Evolutionary conservation across 2,329 filamentous ascomycete species (phyloP).

Genomic region (Canariomyces notabilis): DNA sequence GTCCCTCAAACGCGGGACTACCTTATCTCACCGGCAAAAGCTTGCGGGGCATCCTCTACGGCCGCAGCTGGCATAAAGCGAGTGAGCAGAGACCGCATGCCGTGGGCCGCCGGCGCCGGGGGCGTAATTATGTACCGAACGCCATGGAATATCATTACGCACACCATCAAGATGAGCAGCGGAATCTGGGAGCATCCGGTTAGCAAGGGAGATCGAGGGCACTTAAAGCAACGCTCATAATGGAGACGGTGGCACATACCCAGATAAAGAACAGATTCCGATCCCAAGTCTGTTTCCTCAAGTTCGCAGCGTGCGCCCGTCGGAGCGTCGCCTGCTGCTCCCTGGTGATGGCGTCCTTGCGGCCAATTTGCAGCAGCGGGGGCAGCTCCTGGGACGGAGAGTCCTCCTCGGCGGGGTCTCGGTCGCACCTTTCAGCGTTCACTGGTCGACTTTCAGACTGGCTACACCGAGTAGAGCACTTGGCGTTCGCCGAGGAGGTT

Average conservation of each 20-base stretch:
- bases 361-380: constrained; percentile 52
- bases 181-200: constrained; percentile 13
- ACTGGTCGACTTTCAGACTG: no score
- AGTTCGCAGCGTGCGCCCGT: constrained; percentile 54
- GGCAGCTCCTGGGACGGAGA: constrained; percentile 37
- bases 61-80: no score
- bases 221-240: background rate
- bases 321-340: constrained; percentile 62
- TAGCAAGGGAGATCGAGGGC: background rate
- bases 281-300: constrained; percentile 59
- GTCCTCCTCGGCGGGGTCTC: constrained; percentile 31
- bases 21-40: no score
- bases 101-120: no score
- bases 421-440: no score
- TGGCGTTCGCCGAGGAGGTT: constrained; percentile 12
- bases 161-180: constrained; percentile 15
- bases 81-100: no score
- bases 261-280: constrained; percentile 65
- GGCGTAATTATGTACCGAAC: constrained; percentile 5
- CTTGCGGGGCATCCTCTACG: no score
- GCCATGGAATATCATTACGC: constrained; percentile 15
- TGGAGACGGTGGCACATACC: constrained; percentile 40
- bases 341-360: constrained; percentile 58
- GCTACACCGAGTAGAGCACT: constrained; percentile 17
- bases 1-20: no score